A percentile compares a stretch with the other conserved stretches of the same genome.
phyloP scores from a whole-genome alignment of 73 alveolate species.

The Paraurostyla sp. region DNA sequence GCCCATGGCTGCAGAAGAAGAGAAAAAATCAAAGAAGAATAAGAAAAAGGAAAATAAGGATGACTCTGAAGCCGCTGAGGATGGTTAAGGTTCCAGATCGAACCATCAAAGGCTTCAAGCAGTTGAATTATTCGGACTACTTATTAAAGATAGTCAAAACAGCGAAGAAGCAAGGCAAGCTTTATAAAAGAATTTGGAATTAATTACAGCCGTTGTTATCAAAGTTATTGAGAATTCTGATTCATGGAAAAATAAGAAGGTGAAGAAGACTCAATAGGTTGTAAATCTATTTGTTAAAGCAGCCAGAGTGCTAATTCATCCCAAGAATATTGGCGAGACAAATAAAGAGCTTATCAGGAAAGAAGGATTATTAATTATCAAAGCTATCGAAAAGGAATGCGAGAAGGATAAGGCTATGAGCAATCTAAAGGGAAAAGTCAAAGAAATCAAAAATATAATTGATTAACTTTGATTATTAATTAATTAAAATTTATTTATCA shows the following conservation, averaged over 20 bases:
- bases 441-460: conserved; percentile 53
- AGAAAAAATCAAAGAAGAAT: not conserved
- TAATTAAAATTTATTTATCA: too few species aligned
- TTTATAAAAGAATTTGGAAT: not conserved
- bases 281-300: conserved; percentile 45
- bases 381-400: conserved; percentile 52
- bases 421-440: conserved; percentile 51
- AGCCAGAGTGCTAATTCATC: conserved; percentile 26
- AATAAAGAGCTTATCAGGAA: conserved; percentile 1
- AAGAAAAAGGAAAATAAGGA: not conserved
- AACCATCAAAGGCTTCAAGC: conserved; percentile 57
- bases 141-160: conserved; percentile 26
- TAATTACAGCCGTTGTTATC: conserved; percentile 29
- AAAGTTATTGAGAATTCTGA: conserved; percentile 19
- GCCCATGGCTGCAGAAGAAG: conserved; percentile 3
- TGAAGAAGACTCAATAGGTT: conserved; percentile 26
- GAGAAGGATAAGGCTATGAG: conserved; percentile 55
- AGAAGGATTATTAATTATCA: conserved; percentile 24
- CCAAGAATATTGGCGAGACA: not conserved
- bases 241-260: conserved; percentile 59
- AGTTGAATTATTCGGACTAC: conserved; percentile 40
- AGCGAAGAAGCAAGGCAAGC: conserved; percentile 38
- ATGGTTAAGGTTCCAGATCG: conserved; percentile 55
- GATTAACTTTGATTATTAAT: not conserved
- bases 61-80: conserved; percentile 24